phyloP scores from a whole-genome alignment of 1,139 yeast genomes.

The Petasospora fabianii region DNA sequence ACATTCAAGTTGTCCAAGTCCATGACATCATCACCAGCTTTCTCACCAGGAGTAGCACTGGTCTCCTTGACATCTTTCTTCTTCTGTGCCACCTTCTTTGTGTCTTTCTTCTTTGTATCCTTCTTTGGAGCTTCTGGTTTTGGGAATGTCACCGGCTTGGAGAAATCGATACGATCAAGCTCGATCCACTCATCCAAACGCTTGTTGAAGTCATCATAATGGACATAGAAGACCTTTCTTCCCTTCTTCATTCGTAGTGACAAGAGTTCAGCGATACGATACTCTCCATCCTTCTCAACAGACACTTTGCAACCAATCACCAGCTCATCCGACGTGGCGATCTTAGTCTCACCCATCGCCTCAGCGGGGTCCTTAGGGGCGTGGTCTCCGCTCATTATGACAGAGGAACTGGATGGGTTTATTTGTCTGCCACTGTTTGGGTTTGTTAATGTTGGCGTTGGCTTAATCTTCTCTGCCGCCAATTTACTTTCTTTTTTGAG shows the following conservation, averaged over 20 bases:
- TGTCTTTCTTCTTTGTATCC: conserved; percentile 31
- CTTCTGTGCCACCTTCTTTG: conserved; percentile 30
- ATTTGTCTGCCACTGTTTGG: background rate
- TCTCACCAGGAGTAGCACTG: conserved; percentile 17
- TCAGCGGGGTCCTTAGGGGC: conserved; percentile 9
- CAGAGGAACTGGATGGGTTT: background rate
- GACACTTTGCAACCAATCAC: conserved; percentile 74
- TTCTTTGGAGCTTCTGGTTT: conserved; percentile 48
- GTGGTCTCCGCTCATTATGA: conserved; percentile 14
- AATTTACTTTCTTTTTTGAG: background rate
- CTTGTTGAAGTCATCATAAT: conserved; percentile 90
- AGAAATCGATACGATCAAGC: conserved; percentile 64
- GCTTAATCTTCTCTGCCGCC: background rate
- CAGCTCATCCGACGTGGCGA: conserved; percentile 44
- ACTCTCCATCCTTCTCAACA: conserved; percentile 77
- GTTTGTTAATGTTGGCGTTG: background rate
- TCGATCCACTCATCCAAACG: conserved; percentile 93
- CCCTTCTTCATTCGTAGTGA: conserved; percentile 76
- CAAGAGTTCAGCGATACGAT: conserved; percentile 78
- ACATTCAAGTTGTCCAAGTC: conserved; percentile 85
- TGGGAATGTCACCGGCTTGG: conserved; percentile 67
- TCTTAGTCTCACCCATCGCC: conserved; percentile 21
- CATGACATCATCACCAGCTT: conserved; percentile 58
- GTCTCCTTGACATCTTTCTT: conserved; percentile 29
- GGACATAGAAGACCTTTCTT: conserved; percentile 81